Evolutionary conservation across 176 grass and related monocot species (phyloP), one percentile per base, ranked within the genome.

Genomic region (Miscanthus lutarioriparius): DNA sequence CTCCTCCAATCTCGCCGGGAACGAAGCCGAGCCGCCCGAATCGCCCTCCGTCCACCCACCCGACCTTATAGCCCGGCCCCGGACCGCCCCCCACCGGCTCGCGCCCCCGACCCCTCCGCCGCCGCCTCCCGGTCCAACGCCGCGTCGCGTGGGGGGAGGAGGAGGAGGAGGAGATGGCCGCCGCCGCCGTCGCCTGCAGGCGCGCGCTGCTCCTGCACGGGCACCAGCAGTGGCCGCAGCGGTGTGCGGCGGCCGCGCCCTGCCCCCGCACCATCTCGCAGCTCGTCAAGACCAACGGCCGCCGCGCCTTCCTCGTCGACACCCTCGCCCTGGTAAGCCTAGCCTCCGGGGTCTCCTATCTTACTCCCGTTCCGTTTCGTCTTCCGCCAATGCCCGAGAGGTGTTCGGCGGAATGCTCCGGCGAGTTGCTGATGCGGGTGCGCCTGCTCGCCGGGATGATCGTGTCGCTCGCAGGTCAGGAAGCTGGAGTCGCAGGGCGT

Each of bases 231-330:
- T 87, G 73, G 88, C 69, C 40, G 10, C 44, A 45, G 68, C 45
- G n/a, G 5, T 78, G 68, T 59, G 40, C 38, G 6, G 27, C 32
- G 19, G 37, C 61, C 25, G 78, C 51, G 70, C 75, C 74, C 17
- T 1, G 1, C 66, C 38, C 73, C 4, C 89, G 93, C 61, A 38
- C 25, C 77, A 87, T 98, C 51, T 95, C 93, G 40, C 92, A 98
- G 91, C 96, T 98, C 80, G 89, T 95, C 49, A 92, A 97, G 87
- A 91, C 87, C 63, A 98, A 95, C 82, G 93, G 91, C 38, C 92
- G 87, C 14, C 88, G 85, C 62, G 96, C 85, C 45, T 98, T 89
- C 91, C 90, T 95, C 80, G 91, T 98, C 48, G 93, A 98, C 84
- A 98, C 96, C 72, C 89, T 98, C 82, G 93, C 93, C 8, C 87